Evolutionary conservation across 441 rosid species (phyloP).

Genomic region (Kokia cookei): DNA sequence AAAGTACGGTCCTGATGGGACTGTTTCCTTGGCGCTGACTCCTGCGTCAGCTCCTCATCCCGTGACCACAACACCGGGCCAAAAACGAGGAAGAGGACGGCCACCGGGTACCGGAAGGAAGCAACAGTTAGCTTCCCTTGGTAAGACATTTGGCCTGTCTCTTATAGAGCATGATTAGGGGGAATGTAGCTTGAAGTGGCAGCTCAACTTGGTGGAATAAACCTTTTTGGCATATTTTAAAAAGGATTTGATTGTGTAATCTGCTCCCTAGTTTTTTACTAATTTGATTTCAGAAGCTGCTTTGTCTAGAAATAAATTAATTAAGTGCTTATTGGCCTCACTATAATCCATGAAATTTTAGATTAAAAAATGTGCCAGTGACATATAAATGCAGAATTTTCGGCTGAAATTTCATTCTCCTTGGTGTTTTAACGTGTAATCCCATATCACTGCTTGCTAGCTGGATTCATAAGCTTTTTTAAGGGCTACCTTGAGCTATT

Average conservation of each 20-base stretch:
- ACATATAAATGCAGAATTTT: neutral
- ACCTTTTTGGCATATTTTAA: neutral
- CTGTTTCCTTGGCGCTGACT: constrained; percentile 75
- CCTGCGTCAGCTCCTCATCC: constrained; percentile 56
- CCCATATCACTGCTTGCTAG: neutral
- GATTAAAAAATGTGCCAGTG: neutral
- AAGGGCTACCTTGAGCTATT: neutral
- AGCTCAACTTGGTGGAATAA: neutral
- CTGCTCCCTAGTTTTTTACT: neutral
- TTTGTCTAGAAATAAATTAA: neutral
- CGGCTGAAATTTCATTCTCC: neutral
- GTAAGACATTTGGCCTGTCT: constrained; percentile 28
- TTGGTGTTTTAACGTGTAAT: neutral
- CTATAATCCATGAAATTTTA: neutral
- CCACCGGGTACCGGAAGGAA: constrained; percentile 90
- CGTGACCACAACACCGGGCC: constrained; percentile 46
- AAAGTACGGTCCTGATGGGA: constrained; percentile 78
- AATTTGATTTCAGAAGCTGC: neutral
- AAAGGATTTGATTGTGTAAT: neutral
- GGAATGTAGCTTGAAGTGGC: neutral
- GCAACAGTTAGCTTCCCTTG: constrained; percentile 61
- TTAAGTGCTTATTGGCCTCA: neutral
- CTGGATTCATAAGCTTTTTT: neutral
- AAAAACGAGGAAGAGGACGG: constrained; percentile 86
- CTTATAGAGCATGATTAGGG: neutral